phyloP scores from a whole-genome alignment of 352 stramenopile species.

The Phytophthora meadii region DNA sequence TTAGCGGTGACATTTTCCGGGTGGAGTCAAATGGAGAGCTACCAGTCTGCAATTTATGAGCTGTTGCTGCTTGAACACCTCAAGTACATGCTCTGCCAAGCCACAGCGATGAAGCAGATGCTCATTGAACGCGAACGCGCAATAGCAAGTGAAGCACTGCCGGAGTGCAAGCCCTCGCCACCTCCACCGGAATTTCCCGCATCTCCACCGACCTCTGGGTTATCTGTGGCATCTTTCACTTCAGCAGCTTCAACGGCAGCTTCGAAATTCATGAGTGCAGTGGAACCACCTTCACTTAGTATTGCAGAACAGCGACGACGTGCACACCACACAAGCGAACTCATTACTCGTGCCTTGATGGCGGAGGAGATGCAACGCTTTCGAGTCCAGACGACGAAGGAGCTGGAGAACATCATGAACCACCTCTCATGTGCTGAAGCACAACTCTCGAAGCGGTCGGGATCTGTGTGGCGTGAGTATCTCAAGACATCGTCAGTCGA shows the following conservation, averaged over 20 bases:
- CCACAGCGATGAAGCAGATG: slow-evolving; percentile 69
- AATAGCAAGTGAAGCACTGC: slow-evolving; percentile 22
- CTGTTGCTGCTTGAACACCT: slow-evolving; percentile 68
- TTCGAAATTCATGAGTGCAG: slow-evolving; percentile 47
- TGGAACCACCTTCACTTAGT: slow-evolving; percentile 42
- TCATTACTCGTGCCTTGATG: slow-evolving; percentile 67
- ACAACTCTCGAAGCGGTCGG: slow-evolving; percentile 61
- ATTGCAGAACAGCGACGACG: slow-evolving; percentile 51
- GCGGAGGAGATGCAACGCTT: slow-evolving; percentile 74
- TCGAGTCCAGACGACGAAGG: slow-evolving; percentile 44
- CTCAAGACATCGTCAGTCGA: slow-evolving; percentile 49
- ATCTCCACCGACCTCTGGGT: slow-evolving; percentile 22
- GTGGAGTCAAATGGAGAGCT: slow-evolving; percentile 58
- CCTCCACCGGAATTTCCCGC: slow-evolving; percentile 18
- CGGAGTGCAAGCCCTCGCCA: slow-evolving; percentile 20
- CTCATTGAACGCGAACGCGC: slow-evolving; percentile 52
- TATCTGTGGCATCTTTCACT: slow-evolving; percentile 46
- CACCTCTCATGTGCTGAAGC: slow-evolving; percentile 68
- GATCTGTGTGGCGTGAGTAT: slow-evolving; percentile 59
- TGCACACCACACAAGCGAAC: slow-evolving; percentile 42
- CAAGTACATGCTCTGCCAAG: slow-evolving; percentile 70
- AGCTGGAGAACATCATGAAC: slow-evolving; percentile 56
- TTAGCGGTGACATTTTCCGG: slow-evolving; percentile 45
- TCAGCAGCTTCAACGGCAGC: slow-evolving; percentile 46
- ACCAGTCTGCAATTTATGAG: slow-evolving; percentile 72